Conservation (phyloP, 805 yeast species). For the Starmerella bacillaris region DNA sequence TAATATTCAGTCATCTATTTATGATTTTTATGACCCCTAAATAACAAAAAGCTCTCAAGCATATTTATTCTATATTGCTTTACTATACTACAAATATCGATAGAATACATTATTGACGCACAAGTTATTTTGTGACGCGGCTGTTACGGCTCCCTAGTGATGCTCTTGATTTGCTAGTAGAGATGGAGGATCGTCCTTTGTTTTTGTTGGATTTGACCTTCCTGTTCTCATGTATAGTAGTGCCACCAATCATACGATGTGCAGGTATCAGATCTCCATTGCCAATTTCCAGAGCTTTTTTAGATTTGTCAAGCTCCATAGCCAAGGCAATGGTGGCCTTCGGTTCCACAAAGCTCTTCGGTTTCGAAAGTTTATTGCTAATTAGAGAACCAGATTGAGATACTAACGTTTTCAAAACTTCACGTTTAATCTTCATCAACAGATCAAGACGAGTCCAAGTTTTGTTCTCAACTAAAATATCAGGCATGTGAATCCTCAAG, state of each 20-base stretch:
- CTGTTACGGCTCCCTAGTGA: too few species aligned
- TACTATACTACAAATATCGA: too few species aligned
- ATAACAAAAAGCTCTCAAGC: too few species aligned
- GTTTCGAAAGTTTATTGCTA: slow-evolving; percentile 44
- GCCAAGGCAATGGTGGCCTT: not conserved
- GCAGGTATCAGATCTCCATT: not conserved
- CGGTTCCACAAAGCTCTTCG: not conserved
- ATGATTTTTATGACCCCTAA: too few species aligned
- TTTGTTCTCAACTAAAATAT: slow-evolving; percentile 37
- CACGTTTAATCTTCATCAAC: slow-evolving; percentile 39
- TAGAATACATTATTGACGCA: too few species aligned
- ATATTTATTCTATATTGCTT: too few species aligned
- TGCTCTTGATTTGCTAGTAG: too few species aligned
- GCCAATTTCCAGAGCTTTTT: not conserved
- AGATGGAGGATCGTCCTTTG: too few species aligned
- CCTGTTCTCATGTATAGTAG: too few species aligned
- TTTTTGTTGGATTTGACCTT: too few species aligned
- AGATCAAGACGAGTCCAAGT: slow-evolving; percentile 62
- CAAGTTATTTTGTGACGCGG: too few species aligned
- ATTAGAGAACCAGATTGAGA: slow-evolving; percentile 54
- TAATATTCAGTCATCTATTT: too few species aligned
- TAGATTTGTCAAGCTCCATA: not conserved
- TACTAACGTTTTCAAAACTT: slow-evolving; percentile 24
- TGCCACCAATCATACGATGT: not conserved
- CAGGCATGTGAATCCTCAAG: slow-evolving; percentile 49